Evolutionary conservation across 148 eudicot genomes (phyloP), one percentile per base, ranked within the genome.

Genomic region (Chenopodium formosanum): DNA sequence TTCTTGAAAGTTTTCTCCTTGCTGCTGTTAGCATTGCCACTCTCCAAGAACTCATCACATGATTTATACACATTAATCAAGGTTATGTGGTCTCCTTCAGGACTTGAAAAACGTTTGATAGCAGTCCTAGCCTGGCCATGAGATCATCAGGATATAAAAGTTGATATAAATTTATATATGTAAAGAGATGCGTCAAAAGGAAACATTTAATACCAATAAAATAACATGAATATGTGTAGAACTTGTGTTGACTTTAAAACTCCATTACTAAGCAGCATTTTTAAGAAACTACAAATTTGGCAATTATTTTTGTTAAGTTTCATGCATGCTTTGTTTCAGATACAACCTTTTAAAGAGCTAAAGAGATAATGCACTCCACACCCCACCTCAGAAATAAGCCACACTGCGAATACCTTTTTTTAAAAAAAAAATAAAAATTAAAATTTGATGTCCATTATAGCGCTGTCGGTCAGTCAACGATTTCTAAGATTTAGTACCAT

Each of bases 31-130:
- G 69, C 78, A 77, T 84, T 89, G 88, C 80, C 86, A 86, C 92
- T 92, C 82, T 87, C 87, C 86, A 91, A 85, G 74, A 92, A 92
- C 71, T 95, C 95, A 44, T 88, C 86, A 83, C 89, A 88, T 79
- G 94, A 88, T 79, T 90, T 88, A 85, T 86, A 95, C 62, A 92
- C 97, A 71, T 89, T 95, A 37, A 94, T 82, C 73, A 94, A 79
- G 44, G 97, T 95, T 86, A 91, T 73, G 86, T 95, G 99, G 89
- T 95, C 98, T 52, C 99, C 98, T 74, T 94, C 97, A 58, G 86
- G 81, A 84, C 97, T 92, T 74, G 94, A 86, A 83, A 94, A 91
- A 75, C 91, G 88, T 85, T 88, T 94, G 80, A 86, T 84, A 79
- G 92, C 98, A 69, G 82, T 82, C 69, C 88, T 84, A 72, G 94